Evolutionary conservation across 495 filamentous ascomycete genomes (phyloP), one percentile per base, ranked within the genome.

Genomic region (Hypoxylon crocopeplum): DNA sequence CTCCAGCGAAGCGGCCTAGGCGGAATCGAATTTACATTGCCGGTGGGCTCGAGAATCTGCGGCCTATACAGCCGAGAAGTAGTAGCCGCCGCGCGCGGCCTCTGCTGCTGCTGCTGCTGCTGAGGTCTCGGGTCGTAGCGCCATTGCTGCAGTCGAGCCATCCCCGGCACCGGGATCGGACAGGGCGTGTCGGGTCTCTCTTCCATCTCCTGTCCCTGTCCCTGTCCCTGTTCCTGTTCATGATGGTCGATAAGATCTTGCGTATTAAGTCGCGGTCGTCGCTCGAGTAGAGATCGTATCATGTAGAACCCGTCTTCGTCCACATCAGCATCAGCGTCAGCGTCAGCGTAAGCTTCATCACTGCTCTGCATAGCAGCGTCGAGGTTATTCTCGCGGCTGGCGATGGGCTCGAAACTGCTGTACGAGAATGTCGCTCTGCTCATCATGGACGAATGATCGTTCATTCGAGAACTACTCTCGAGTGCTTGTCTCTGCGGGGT

Each of bases 101-200:
- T 29, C 25, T 3, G 5, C 10, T 7, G 8, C 10, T 13, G 8
- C 34, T 17, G 34, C 32, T 17, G 57, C 8, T 11, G 20, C 29
- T 20, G 44, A 11, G 36, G 34, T 27, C 25, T 34, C 7, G 57
- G 58, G n/a, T 49, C 44, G 32, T 49, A 61, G 0, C 58, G 49
- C 58, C 58, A 61, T 13, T 55, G 49, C 24, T 61, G 58, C 7
- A 61, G 46, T 1, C 30, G 41, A 2, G 25, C 20, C 2, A 29
- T 16, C 10, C 55, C 34, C 5, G 41, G 42, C 22, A 48, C 46
- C 7, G 46, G 34, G 2, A 38, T 13, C 15, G 34, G 34, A 38
- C 15, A 17, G 4, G 34, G 34, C 10, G 34, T 38, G 13, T 16
- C 15, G 5, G 7, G 11, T 5, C 4, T 38, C 34, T 5, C 4